phyloP scores from a whole-genome alignment of 176 grass and related monocot genomes.

The Aegilops longissima region DNA sequence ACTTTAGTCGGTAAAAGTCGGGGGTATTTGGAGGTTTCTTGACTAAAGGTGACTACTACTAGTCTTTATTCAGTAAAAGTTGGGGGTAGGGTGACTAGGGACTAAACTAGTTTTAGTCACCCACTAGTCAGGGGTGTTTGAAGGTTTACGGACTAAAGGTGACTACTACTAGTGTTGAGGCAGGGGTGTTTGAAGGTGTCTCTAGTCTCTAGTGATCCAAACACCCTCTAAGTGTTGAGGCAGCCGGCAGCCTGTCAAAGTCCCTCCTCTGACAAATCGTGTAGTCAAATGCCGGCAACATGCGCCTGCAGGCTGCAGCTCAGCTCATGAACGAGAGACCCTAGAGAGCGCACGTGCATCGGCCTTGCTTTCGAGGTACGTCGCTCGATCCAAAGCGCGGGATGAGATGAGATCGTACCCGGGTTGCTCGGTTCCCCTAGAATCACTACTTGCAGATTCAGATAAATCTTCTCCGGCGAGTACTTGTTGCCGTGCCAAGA shows the following conservation, averaged over 20 bases:
- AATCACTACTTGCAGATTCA: background rate
- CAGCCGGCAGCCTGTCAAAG: slow-evolving; percentile 28
- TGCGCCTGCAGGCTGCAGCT: slow-evolving; percentile 9
- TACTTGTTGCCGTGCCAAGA: background rate
- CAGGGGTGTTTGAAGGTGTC: too few relatives aligned
- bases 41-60: too few relatives aligned
- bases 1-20: too few relatives aligned
- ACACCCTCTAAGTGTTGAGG: background rate
- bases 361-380: background rate
- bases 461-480: background rate
- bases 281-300: slow-evolving; percentile 46
- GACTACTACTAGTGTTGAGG: too few relatives aligned
- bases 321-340: slow-evolving; percentile 15
- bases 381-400: slow-evolving; percentile 15
- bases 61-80: too few relatives aligned
- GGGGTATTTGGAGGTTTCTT: too few relatives aligned
- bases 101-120: too few relatives aligned
- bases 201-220: too few relatives aligned
- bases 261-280: background rate
- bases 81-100: too few relatives aligned
- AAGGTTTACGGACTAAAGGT: too few relatives aligned
- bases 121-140: too few relatives aligned
- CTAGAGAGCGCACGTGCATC: slow-evolving; percentile 32
- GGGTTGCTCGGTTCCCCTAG: background rate
- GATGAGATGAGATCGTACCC: background rate